Percentiles rank a stretch among this genome's conserved stretches.
These are phyloP conservation scores for Ceratobasidium sp. DNA, from an alignment of 1,284 basidiomycete species.

Conservation along the genomic window DNA sequence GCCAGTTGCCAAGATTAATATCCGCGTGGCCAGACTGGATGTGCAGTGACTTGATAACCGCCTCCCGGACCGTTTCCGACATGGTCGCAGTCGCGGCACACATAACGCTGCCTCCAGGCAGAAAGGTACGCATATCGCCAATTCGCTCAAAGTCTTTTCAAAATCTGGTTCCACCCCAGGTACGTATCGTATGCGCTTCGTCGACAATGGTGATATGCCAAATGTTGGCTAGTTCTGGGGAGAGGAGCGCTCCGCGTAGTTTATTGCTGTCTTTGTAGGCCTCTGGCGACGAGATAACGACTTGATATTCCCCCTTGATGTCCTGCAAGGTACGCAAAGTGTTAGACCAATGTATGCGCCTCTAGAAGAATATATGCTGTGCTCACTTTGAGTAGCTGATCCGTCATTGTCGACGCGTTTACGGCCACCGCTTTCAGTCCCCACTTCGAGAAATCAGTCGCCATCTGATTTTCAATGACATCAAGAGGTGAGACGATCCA, in stretches of 20 bases:
- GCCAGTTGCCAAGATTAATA: background rate
- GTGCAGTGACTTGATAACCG: background rate
- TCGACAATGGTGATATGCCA: background rate
- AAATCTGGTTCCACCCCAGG: background rate
- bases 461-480: background rate
- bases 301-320: background rate
- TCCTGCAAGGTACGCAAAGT: background rate
- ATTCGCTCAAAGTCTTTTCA: conserved; percentile 4
- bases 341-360: background rate
- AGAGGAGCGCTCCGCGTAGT: background rate
- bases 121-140: background rate
- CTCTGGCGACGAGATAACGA: conserved; percentile 3
- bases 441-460: background rate
- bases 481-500: conserved; percentile 23
- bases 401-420: conserved; percentile 14
- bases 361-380: background rate
- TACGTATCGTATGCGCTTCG: background rate
- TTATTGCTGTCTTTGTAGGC: background rate
- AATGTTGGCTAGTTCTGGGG: background rate
- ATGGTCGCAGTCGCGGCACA: background rate
- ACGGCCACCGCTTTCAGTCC: background rate
- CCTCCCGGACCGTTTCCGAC: background rate
- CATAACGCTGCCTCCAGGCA: too few species aligned
- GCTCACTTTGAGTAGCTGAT: background rate
- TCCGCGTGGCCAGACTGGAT: background rate